Percentiles rank a stretch among this genome's conserved stretches.
phyloP scores from a whole-genome alignment of 768 basidiomycete species.

The Kwoniella dejecticola region DNA sequence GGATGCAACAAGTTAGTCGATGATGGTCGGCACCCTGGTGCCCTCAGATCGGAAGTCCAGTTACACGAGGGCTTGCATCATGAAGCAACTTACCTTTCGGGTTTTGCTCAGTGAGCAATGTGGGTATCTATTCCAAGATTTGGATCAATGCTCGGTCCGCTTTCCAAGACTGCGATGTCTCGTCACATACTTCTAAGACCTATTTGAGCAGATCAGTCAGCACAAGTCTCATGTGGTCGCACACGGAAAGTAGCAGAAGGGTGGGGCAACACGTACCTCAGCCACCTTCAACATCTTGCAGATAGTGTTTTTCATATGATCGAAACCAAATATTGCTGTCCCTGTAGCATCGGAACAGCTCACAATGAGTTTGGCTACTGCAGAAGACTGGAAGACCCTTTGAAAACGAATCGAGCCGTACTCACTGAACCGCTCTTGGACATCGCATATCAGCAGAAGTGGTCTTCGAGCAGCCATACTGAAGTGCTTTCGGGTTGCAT shows the following conservation, averaged over 20 bases:
- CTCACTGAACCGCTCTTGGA: slow-evolving; percentile 75
- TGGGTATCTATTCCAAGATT: slow-evolving; percentile 67
- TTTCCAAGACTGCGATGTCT: too few species aligned
- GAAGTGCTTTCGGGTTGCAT: not conserved
- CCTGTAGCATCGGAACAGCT: slow-evolving; percentile 43
- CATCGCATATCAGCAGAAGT: slow-evolving; percentile 78
- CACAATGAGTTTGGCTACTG: slow-evolving; percentile 56
- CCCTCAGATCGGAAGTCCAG: too few species aligned
- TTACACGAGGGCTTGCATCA: too few species aligned
- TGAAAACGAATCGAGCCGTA: not conserved
- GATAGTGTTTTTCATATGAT: slow-evolving; percentile 69
- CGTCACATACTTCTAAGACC: not conserved
- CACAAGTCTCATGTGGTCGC: too few species aligned
- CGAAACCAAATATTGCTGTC: slow-evolving; percentile 67
- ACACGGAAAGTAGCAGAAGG: too few species aligned
- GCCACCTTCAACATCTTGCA: slow-evolving; percentile 77
- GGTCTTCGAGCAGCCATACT: slow-evolving; percentile 8
- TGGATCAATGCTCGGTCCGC: too few species aligned
- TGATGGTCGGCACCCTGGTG: too few species aligned
- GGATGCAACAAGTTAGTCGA: too few species aligned
- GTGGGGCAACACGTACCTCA: too few species aligned
- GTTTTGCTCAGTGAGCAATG: slow-evolving; percentile 84
- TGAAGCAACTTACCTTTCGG: slow-evolving; percentile 63
- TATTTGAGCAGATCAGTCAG: too few species aligned
- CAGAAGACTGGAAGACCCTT: slow-evolving; percentile 38